phyloP scores from a whole-genome alignment of 495 filamentous ascomycete genomes.

The Xylaria grammica region DNA sequence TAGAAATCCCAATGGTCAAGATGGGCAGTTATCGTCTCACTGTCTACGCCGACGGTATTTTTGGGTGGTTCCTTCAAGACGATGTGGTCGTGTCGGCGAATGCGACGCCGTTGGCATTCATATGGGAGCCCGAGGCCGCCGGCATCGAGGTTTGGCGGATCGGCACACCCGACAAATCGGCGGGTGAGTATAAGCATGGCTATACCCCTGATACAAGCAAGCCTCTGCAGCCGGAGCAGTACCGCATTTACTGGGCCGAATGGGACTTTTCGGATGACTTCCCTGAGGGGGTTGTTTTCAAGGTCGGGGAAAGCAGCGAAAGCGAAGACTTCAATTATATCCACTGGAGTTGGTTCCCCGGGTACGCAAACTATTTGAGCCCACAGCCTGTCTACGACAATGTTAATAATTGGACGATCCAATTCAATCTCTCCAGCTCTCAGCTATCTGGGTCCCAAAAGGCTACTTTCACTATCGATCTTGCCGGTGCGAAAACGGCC shows the following conservation, averaged over 20 bases:
- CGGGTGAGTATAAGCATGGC: slow-evolving; percentile 61
- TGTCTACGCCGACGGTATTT: slow-evolving; percentile 61
- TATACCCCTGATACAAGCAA: slow-evolving; percentile 46
- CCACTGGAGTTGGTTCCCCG: slow-evolving; percentile 58
- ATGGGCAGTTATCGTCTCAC: slow-evolving; percentile 59
- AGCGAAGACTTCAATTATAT: slow-evolving; percentile 54
- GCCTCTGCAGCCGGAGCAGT: slow-evolving; percentile 53
- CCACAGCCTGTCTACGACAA: slow-evolving; percentile 34
- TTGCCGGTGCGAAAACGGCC: slow-evolving; percentile 60
- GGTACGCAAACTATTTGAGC: slow-evolving; percentile 34
- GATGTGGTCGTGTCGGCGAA: slow-evolving; percentile 35
- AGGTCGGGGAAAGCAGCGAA: slow-evolving; percentile 48
- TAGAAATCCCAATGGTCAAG: slow-evolving; percentile 54
- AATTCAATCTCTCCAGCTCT: slow-evolving; percentile 43
- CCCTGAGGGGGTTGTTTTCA: slow-evolving; percentile 56
- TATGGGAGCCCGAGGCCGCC: slow-evolving; percentile 55
- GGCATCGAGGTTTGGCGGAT: slow-evolving; percentile 62
- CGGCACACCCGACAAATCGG: slow-evolving; percentile 60
- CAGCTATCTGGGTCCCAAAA: slow-evolving; percentile 29
- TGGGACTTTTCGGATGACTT: slow-evolving; percentile 62
- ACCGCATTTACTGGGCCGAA: slow-evolving; percentile 60
- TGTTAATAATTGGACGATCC: slow-evolving; percentile 57
- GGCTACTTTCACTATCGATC: slow-evolving; percentile 60
- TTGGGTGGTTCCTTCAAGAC: slow-evolving; percentile 50
- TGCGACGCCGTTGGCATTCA: slow-evolving; percentile 25